Evolutionary conservation across 768 basidiomycete genomes (phyloP), one percentile per base, ranked within the genome.

Genomic region (Sistotremastrum niveocremeum): DNA sequence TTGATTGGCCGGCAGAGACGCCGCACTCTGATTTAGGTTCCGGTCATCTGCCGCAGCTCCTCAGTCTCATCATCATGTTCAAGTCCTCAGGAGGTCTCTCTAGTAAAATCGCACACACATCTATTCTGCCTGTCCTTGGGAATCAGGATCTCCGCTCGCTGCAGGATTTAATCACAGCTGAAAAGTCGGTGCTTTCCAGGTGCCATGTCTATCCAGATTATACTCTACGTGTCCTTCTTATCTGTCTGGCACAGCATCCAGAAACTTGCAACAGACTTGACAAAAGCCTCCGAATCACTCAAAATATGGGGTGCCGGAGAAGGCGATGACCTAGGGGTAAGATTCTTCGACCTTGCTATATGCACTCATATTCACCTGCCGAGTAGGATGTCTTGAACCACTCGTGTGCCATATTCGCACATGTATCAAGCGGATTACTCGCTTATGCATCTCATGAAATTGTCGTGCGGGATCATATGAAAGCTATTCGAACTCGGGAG

Each of bases 111-210:
- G 90, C 90, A 2, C 90, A 94, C 62, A 90, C 88, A 57, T 80
- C 87, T 1, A 83, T 85, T 3, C 66, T 91, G 5, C 83, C 89
- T 38, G 69, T 77, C 0, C 62, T 87, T 7, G 74, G 74, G 1
- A 90, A 88, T 59, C 77, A 79, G 54, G 90, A 93, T 59, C 63
- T 91, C 3, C 66, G 81, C 30, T 76, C 80, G 0, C 66, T 95
- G 6, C 90, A 95, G 58, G 89, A 91, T 56, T 70, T 94, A 51
- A 97, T 97, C 46, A 81, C 77, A 2, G 76, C 84, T 1, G 90
- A 95, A 64, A 97, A 97, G 65, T 65, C 73, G 5, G 79, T 93
- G 6, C 68, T 93, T 32, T 64, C 20, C 20, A 20, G 20, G 20
- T 20, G 20, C 20, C 20, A 20, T 20, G 20, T 20, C 20, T 20